phyloP scores from a whole-genome alignment of 2,329 filamentous ascomycete species.

The Tolypocladium endophyticum region DNA sequence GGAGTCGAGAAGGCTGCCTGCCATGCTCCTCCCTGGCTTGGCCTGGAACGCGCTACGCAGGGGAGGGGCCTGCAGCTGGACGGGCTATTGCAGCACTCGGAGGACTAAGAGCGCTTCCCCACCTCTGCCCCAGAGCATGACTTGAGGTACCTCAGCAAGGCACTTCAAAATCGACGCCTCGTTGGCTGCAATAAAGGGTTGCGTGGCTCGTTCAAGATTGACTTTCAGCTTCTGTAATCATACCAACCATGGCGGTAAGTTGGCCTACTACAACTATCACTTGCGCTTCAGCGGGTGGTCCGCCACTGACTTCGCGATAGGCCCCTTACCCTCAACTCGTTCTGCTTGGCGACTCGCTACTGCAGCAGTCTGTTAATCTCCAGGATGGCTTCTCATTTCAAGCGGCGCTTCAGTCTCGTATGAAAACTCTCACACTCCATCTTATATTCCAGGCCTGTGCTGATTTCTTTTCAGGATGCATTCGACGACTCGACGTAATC shows the following conservation, averaged over 20 bases:
- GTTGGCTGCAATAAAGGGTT: not conserved
- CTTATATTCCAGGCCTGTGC: not conserved
- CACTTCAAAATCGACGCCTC: not conserved
- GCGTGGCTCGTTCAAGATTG: not conserved
- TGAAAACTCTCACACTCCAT: slow-evolving; percentile 14
- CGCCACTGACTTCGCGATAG: slow-evolving; percentile 15
- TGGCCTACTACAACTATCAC: not conserved
- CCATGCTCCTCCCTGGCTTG: not conserved
- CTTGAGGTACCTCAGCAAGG: not conserved
- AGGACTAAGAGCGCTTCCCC: not conserved
- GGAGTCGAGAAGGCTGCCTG: not conserved
- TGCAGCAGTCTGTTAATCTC: slow-evolving; percentile 55
- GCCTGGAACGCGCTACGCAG: not conserved
- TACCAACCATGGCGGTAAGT: slow-evolving; percentile 11
- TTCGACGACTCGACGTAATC: slow-evolving; percentile 71
- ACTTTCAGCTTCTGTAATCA: not conserved
- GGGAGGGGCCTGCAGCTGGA: not conserved
- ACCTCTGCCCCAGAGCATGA: not conserved
- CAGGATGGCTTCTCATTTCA: slow-evolving; percentile 64
- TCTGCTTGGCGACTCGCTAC: slow-evolving; percentile 84
- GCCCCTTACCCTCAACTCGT: slow-evolving; percentile 61
- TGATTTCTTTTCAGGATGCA: slow-evolving; percentile 45
- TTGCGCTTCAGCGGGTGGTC: not conserved
- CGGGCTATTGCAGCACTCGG: no score
- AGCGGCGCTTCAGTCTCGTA: slow-evolving; percentile 59